These are phyloP conservation scores for Backusella tarrabulga DNA, from an alignment of 192 early-diverging fungal genomes.

Conservation along the genomic window DNA sequence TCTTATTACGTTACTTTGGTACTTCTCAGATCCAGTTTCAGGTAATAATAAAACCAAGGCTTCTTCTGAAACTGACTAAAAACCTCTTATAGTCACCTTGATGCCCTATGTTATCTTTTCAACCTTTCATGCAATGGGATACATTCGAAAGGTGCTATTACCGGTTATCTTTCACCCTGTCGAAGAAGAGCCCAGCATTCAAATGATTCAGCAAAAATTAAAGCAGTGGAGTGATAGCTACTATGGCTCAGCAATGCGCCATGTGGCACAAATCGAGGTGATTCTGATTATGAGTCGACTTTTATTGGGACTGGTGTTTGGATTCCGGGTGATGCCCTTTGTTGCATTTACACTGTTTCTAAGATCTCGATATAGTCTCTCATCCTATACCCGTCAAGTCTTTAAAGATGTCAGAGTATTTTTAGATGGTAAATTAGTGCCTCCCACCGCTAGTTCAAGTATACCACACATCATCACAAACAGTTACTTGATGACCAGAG, in stretches of 20 bases:
- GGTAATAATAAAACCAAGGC: constrained; percentile 39
- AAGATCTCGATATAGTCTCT: constrained; percentile 67
- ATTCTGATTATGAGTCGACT: constrained; percentile 63
- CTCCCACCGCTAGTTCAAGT: constrained; percentile 41
- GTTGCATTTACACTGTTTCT: constrained; percentile 70
- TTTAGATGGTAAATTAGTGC: constrained; percentile 4
- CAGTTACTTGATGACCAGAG: constrained; percentile 37
- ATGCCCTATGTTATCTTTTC: constrained; percentile 69
- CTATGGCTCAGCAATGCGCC: constrained; percentile 59
- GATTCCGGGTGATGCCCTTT: constrained; percentile 17
- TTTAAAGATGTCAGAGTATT: constrained; percentile 21
- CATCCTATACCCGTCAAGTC: constrained; percentile 43
- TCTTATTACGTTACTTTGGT: constrained; percentile 68
- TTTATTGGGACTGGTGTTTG: constrained; percentile 44
- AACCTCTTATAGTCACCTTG: constrained; percentile 50
- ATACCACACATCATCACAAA: constrained; percentile 40
- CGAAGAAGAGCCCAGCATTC: constrained; percentile 10
- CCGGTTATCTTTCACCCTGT: constrained; percentile 57
- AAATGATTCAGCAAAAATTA: constrained; percentile 45
- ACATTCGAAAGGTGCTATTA: constrained; percentile 63
- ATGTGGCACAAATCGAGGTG: constrained; percentile 68
- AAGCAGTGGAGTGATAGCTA: constrained; percentile 55
- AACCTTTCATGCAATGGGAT: constrained; percentile 71
- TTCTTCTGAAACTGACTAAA: background rate
- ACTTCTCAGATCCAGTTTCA: constrained; percentile 56